Percentiles rank a stretch among this genome's conserved stretches.
Conservation (phyloP, 768 basidiomycete species). For the Trametes cinnabarina region DNA sequence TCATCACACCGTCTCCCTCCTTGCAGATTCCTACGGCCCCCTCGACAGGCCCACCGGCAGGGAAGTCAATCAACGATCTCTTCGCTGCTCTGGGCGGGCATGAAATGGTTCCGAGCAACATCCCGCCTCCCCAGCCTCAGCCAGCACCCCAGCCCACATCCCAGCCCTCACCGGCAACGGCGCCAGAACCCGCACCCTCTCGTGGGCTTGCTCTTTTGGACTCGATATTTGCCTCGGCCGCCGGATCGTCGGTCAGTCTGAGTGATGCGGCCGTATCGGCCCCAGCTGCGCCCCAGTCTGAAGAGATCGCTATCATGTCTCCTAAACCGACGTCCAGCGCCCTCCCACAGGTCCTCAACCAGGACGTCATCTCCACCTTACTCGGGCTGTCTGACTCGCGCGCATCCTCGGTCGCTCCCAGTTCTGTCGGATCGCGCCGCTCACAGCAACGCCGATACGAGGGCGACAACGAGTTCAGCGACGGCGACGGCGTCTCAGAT, state of each 20-base stretch:
- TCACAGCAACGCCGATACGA: slow-evolving; percentile 31
- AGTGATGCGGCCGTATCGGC: slow-evolving; percentile 22
- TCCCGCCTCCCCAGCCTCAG: background rate
- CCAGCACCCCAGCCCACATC: background rate
- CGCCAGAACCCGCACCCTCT: slow-evolving; percentile 19
- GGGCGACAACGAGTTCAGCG: slow-evolving; percentile 37
- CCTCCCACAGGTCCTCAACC: slow-evolving; percentile 65
- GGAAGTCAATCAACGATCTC: slow-evolving; percentile 45
- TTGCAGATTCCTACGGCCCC: slow-evolving; percentile 16
- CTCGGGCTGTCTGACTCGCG: slow-evolving; percentile 48
- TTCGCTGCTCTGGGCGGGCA: slow-evolving; percentile 34
- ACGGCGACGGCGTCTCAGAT: slow-evolving; percentile 24
- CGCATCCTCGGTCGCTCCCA: slow-evolving; percentile 32
- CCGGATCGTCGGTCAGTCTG: slow-evolving; percentile 20
- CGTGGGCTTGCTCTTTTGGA: slow-evolving; percentile 63
- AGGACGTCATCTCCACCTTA: slow-evolving; percentile 65
- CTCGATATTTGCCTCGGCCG: slow-evolving; percentile 71
- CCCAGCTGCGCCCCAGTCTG: slow-evolving; percentile 21
- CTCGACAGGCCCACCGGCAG: slow-evolving; percentile 16
- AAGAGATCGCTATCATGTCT: slow-evolving; percentile 46
- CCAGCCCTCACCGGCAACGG: background rate
- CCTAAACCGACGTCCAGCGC: slow-evolving; percentile 52
- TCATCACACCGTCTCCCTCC: slow-evolving; percentile 26
- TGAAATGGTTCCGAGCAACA: background rate
- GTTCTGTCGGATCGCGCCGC: slow-evolving; percentile 24